Percentiles rank a stretch among this genome's conserved stretches.
Evolutionary conservation across 23 red algal species (phyloP).

Genomic region (Gracilaria domingensis): DNA sequence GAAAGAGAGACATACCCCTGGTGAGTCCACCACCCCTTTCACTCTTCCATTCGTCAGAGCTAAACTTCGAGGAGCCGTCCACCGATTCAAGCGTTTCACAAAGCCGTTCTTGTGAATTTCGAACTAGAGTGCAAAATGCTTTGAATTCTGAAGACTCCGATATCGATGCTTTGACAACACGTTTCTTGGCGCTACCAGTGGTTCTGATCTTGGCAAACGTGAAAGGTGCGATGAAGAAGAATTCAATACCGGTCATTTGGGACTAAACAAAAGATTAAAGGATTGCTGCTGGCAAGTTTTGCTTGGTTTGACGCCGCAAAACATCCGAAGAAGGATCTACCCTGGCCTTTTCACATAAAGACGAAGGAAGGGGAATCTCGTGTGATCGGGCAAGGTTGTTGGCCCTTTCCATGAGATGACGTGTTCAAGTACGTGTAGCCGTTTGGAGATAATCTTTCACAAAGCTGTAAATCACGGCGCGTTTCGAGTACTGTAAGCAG

Average conservation of each 20-base stretch:
- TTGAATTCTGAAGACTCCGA: constrained; percentile 4
- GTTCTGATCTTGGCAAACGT: background rate
- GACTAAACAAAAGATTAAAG: no score
- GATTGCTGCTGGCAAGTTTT: no score
- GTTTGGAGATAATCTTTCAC: no score
- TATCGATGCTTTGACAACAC: background rate
- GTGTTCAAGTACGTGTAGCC: no score
- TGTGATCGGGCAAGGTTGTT: no score
- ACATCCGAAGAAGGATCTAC: no score
- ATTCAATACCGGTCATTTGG: background rate
- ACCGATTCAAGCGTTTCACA: constrained; percentile 32
- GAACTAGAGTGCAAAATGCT: background rate
- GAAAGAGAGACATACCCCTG: constrained; percentile 33
- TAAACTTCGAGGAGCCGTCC: constrained; percentile 22
- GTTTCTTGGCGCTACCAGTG: background rate
- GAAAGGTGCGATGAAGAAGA: background rate
- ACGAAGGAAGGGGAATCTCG: no score
- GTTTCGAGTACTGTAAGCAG: background rate
- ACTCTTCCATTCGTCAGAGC: constrained; percentile 27
- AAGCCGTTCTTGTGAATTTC: constrained; percentile 11
- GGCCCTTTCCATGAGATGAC: no score
- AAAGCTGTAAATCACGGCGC: constrained; percentile 6
- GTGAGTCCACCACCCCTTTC: constrained; percentile 28
- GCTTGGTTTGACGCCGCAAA: no score
- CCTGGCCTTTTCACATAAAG: no score